Conservation (phyloP, 2,329 filamentous ascomycete species). For the Ciborinia camelliae region DNA sequence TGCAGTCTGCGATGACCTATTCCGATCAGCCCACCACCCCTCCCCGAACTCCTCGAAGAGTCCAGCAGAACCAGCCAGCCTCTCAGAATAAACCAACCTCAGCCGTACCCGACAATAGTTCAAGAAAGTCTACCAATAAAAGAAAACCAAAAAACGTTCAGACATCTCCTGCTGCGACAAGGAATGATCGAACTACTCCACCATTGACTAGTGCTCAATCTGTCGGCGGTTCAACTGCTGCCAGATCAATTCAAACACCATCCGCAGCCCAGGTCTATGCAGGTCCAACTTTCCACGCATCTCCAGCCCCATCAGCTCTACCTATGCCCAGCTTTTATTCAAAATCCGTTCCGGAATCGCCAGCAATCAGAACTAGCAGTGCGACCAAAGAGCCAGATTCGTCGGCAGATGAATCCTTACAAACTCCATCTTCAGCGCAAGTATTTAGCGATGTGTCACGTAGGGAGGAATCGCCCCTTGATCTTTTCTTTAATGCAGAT, state of each 20-base stretch:
- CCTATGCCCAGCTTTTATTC: conserved; percentile 88
- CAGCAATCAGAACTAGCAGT: conserved; percentile 43
- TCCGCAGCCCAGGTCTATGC: conserved; percentile 58
- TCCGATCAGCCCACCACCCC: conserved; percentile 33
- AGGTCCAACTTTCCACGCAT: conserved; percentile 91
- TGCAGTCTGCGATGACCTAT: conserved; percentile 28
- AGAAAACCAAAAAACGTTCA: conserved; percentile 35
- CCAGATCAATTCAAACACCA: conserved; percentile 43
- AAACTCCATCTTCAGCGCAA: conserved; percentile 46
- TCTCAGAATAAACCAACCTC: conserved; percentile 27
- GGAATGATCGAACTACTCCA: conserved; percentile 31
- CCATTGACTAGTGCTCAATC: conserved; percentile 32
- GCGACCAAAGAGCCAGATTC: conserved; percentile 43
- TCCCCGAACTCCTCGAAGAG: conserved; percentile 37
- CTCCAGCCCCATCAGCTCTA: conserved; percentile 83
- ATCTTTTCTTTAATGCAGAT: conserved; percentile 87
- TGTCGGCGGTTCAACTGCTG: conserved; percentile 36
- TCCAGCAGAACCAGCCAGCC: conserved; percentile 22
- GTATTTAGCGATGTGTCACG: conserved; percentile 51
- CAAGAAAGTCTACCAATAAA: conserved; percentile 36
- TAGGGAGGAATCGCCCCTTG: conserved; percentile 72
- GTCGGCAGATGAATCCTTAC: conserved; percentile 40
- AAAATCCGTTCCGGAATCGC: conserved; percentile 68
- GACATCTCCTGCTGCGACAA: conserved; percentile 32
- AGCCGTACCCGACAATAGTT: conserved; percentile 27